Evolutionary conservation across 2,329 filamentous ascomycete genomes (phyloP).

Genomic region (Colletotrichum higginsianum): DNA sequence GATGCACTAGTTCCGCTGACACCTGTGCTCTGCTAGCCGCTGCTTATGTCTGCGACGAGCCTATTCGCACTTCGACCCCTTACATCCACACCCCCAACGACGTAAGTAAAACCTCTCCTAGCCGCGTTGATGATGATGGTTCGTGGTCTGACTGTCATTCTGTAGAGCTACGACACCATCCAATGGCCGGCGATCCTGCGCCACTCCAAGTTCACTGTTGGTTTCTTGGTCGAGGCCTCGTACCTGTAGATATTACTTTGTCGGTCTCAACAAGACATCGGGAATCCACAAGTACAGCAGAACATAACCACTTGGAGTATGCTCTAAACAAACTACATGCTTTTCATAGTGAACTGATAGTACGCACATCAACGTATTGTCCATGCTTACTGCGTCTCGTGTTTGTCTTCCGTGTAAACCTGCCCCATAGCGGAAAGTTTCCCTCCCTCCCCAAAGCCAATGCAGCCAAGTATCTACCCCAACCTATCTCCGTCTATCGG

Average conservation of each 20-base stretch:
- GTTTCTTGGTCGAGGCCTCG: slow-evolving; percentile 52
- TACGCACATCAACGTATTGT: too few relatives aligned
- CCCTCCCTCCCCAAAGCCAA: background rate
- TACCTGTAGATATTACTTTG: slow-evolving; percentile 25
- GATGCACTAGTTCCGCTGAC: background rate
- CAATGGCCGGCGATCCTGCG: slow-evolving; percentile 54
- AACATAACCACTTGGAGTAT: background rate
- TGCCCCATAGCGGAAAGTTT: background rate
- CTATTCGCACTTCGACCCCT: slow-evolving; percentile 48
- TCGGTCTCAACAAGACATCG: background rate
- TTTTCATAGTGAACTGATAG: background rate
- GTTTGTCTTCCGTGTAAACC: slow-evolving; percentile 10
- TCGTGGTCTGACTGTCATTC: slow-evolving; percentile 3
- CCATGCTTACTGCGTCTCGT: background rate
- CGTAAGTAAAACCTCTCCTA: slow-evolving; percentile 47
- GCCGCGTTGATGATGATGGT: background rate
- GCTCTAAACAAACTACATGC: too few relatives aligned
- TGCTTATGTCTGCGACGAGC: slow-evolving; percentile 55
- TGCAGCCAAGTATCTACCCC: slow-evolving; percentile 9
- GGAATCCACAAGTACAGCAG: background rate
- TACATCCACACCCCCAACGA: slow-evolving; percentile 54
- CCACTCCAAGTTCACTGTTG: slow-evolving; percentile 55
- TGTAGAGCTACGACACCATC: slow-evolving; percentile 53
- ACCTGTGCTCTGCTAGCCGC: slow-evolving; percentile 49
- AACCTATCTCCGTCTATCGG: slow-evolving; percentile 21